Percentiles rank a stretch among this genome's conserved stretches.
Evolutionary conservation across 352 stramenopile species (phyloP).

Genomic region (Globisporangium abappressorium): DNA sequence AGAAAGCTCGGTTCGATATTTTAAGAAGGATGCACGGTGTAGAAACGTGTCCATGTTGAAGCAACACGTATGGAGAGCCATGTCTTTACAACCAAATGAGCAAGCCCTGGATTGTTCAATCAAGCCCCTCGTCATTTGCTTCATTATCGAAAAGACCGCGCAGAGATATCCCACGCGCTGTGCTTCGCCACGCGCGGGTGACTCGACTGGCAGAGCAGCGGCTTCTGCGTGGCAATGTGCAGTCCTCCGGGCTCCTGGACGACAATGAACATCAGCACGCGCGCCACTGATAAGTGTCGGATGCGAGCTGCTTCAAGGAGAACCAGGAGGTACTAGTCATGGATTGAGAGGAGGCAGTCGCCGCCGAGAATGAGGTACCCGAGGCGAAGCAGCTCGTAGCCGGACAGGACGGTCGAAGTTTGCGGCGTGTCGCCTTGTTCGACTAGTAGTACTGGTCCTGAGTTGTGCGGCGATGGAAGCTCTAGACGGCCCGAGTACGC

Average conservation of each 20-base stretch:
- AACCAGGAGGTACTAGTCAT: not conserved
- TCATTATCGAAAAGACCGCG: not conserved
- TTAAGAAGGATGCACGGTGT: no score
- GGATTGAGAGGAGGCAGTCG: not conserved
- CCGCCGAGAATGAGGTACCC: not conserved
- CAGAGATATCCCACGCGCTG: not conserved
- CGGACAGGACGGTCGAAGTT: not conserved
- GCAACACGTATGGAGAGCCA: no score
- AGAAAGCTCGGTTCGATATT: no score
- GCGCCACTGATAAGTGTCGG: not conserved
- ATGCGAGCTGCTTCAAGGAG: not conserved
- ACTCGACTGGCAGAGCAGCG: not conserved
- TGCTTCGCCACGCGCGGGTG: not conserved
- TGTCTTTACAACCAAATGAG: no score
- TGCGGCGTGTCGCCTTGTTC: no score
- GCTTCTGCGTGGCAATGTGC: not conserved
- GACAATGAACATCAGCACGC: not conserved
- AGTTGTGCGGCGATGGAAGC: no score
- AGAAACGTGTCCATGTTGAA: no score
- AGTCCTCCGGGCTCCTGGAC: not conserved
- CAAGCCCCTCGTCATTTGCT: no score
- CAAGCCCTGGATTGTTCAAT: no score
- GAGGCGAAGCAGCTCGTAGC: not conserved
- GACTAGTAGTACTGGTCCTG: no score
- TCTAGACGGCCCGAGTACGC: not conserved